Evolutionary conservation across 163 green algal species (phyloP), one percentile per base, ranked within the genome.

Genomic region (Coccomyxa subellipsoidea): DNA sequence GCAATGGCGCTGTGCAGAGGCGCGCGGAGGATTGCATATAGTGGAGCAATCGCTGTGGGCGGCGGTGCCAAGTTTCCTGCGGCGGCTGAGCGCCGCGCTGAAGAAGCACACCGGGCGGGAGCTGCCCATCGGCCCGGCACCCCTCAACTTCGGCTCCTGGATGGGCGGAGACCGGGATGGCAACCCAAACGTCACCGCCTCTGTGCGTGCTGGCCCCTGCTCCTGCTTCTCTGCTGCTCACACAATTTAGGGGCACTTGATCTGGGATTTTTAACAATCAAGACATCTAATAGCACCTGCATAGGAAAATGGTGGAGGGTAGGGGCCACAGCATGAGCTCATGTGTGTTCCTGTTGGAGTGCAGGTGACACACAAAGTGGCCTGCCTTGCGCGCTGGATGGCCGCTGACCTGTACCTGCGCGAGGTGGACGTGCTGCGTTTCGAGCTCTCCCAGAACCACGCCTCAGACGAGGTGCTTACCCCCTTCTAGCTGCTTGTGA

Each of bases 81-180:
- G 93, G 81, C 85, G 85, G 36, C 69, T 97, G 40, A 91, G 82
- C 37, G 86, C 81, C 25, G 90, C 91, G 15, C 88, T 98, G 25
- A 93, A 94, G 85, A 95, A 93, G 86, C 85, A 93, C 89, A 96
- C 92, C 4, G 92, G 91, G 27, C 83, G 89, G 21, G 87, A 92
- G 77, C 89, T 94, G 78, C 90, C 89, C 53, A 87, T 97, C 29
- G 79, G 89, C 73, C 82, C 87, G 27, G 88, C 86, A 27, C 90
- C 94, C 75, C 90, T 98, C 71, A 90, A 79, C 54, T 99, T 99
- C 87, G 89, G 91, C 47, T 95, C 87, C 53, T 99, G 96, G 96
- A 99, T 99, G 96, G 96, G 96, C 29, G 96, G 96, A 23, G 96
- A 99, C 88, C 85, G 96, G 0, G 96, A 99, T 83, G 96, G 95